Conservation (phyloP, 140 eudicot genomes). For the Anethum foeniculum region DNA sequence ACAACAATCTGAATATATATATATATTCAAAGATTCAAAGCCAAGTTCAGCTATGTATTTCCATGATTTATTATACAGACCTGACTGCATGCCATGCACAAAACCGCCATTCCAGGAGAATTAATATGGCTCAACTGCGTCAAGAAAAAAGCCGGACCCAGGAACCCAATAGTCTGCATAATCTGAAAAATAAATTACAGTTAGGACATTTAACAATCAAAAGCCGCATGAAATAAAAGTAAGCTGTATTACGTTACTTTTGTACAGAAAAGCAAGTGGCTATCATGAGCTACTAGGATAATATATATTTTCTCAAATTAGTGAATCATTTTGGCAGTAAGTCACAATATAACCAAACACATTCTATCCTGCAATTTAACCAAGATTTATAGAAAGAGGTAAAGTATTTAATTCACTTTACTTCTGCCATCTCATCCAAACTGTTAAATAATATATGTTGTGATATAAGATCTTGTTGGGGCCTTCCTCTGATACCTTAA, state of each 20-base stretch:
- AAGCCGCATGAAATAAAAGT: not conserved
- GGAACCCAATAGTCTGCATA: constrained; percentile 85
- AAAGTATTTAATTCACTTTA: not conserved
- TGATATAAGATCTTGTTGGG: no score
- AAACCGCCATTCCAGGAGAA: constrained; percentile 89
- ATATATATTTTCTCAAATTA: not conserved
- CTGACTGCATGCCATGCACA: constrained; percentile 97
- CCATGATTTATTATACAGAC: constrained; percentile 21
- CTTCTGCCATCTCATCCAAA: not conserved
- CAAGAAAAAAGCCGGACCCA: constrained; percentile 88
- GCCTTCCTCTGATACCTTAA: no score
- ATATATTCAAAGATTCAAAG: not conserved
- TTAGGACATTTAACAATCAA: not conserved
- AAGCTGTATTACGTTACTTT: not conserved
- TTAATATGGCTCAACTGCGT: constrained; percentile 81
- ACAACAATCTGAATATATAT: not conserved
- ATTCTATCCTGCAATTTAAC: not conserved
- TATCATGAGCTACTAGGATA: not conserved
- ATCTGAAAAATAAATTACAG: constrained; percentile 29
- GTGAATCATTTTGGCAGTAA: not conserved
- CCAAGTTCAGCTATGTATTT: not conserved
- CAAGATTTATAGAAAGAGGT: not conserved
- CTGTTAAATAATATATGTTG: no score
- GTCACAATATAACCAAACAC: not conserved
- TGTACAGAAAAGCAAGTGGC: not conserved